Evolutionary conservation across 2,329 filamentous ascomycete species (phyloP).

Genomic region (Simplicillium aogashimaense): DNA sequence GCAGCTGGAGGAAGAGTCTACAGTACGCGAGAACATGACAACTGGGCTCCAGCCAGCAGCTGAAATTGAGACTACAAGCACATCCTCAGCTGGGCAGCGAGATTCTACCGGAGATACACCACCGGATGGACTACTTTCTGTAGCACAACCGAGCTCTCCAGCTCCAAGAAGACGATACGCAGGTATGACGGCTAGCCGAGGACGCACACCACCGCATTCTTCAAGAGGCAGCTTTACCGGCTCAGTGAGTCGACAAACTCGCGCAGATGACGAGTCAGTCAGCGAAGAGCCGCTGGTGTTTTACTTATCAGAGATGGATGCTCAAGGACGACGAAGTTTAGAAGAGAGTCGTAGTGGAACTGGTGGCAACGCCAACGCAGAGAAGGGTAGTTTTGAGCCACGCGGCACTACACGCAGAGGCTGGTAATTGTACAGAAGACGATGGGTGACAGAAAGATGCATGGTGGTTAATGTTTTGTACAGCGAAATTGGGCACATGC

Average conservation of each 20-base stretch:
- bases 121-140: conserved; percentile 31
- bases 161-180: conserved; percentile 36
- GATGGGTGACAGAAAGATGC: neutral
- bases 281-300: conserved; percentile 65
- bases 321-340: conserved; percentile 45
- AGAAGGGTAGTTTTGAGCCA: conserved; percentile 28
- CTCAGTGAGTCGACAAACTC: conserved; percentile 24
- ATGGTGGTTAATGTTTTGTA: neutral
- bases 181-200: conserved; percentile 23
- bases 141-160: conserved; percentile 30
- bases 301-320: conserved; percentile 62
- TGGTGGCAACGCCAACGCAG: conserved; percentile 20
- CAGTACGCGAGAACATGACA: conserved; percentile 11
- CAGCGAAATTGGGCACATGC: neutral
- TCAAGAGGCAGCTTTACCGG: conserved; percentile 35
- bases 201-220: conserved; percentile 33
- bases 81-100: conserved; percentile 28
- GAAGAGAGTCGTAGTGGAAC: conserved; percentile 36
- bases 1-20: conserved; percentile 21
- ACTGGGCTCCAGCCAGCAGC: conserved; percentile 29
- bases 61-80: conserved; percentile 27
- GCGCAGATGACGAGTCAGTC: conserved; percentile 36
- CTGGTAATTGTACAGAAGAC: conserved; percentile 16
- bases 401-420: conserved; percentile 24
- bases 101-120: conserved; percentile 35